Conservation (phyloP, 352 stramenopile genomes). For the Pythium aristosporum region DNA sequence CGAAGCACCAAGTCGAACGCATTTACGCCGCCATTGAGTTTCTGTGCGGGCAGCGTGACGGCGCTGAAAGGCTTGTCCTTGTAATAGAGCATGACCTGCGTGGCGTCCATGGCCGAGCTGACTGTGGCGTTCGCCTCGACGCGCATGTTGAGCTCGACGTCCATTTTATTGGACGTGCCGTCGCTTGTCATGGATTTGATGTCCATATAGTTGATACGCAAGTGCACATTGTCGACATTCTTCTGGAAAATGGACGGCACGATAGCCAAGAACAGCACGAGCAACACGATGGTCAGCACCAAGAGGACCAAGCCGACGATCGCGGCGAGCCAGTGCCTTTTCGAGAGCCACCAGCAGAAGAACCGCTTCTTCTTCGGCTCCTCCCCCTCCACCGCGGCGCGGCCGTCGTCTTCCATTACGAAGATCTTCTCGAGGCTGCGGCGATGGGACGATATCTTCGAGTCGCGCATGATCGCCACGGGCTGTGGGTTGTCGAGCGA, state of each 20-base stretch:
- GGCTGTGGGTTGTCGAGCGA: not conserved
- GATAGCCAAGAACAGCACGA: slow-evolving; percentile 18
- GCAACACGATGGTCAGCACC: slow-evolving; percentile 4
- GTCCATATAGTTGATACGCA: slow-evolving; percentile 26
- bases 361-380: slow-evolving; percentile 12
- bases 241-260: slow-evolving; percentile 17
- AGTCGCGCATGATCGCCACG: slow-evolving; percentile 5
- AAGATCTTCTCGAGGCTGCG: slow-evolving; percentile 11
- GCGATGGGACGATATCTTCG: not conserved
- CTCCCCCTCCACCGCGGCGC: not conserved
- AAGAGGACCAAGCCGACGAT: slow-evolving; percentile 3
- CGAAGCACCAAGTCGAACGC: slow-evolving; percentile 21
- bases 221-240: slow-evolving; percentile 20
- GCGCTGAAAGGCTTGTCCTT: slow-evolving; percentile 14
- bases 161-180: slow-evolving; percentile 8
- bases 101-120: slow-evolving; percentile 8
- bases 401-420: slow-evolving; percentile 9
- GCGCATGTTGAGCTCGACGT: slow-evolving; percentile 24
- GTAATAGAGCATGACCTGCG: slow-evolving; percentile 14
- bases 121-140: slow-evolving; percentile 12
- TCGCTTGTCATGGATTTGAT: slow-evolving; percentile 18
- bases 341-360: slow-evolving; percentile 19
- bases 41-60: slow-evolving; percentile 10
- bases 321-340: slow-evolving; percentile 8
- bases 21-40: slow-evolving; percentile 8